Percentiles rank a stretch among this genome's conserved stretches.
Evolutionary conservation across 179 eudicot species (phyloP).

Genomic region (Pouteria campechiana): DNA sequence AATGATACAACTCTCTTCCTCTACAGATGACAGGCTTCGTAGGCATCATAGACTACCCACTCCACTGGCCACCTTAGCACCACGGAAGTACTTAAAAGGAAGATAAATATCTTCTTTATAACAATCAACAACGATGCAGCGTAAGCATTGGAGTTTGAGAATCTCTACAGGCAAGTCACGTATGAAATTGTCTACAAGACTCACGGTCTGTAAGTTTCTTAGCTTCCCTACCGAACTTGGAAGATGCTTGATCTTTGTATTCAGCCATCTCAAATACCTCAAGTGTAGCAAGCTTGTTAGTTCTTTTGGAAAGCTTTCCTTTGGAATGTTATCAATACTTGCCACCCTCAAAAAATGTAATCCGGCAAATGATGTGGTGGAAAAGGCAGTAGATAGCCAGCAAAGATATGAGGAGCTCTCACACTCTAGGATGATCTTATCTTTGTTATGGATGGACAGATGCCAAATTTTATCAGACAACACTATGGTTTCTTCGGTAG

Average conservation of each 20-base stretch:
- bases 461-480: constrained; percentile 1
- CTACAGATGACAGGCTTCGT: neutral
- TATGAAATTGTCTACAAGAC: constrained; percentile 10
- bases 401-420: constrained; percentile 5
- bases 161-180: constrained; percentile 8
- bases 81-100: neutral
- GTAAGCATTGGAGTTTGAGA: constrained; percentile 3
- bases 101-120: neutral
- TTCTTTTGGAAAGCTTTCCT: constrained; percentile 6
- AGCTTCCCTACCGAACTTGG: constrained; percentile 12
- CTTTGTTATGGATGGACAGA: constrained; percentile 5
- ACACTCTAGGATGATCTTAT: neutral
- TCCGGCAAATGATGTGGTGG: neutral
- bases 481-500: neutral
- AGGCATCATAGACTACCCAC: neutral
- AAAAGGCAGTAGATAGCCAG: neutral
- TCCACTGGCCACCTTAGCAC: neutral
- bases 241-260: constrained; percentile 1
- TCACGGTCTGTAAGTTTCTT: constrained; percentile 11
- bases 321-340: constrained; percentile 6
- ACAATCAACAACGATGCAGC: constrained; percentile 7
- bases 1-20: neutral
- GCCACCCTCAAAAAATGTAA: constrained; percentile 9
- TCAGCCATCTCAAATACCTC: constrained; percentile 11
- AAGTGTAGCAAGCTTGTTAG: constrained; percentile 4